Conservation (phyloP, 1,284 basidiomycete genomes). For the Sporisorium scitamineum region DNA sequence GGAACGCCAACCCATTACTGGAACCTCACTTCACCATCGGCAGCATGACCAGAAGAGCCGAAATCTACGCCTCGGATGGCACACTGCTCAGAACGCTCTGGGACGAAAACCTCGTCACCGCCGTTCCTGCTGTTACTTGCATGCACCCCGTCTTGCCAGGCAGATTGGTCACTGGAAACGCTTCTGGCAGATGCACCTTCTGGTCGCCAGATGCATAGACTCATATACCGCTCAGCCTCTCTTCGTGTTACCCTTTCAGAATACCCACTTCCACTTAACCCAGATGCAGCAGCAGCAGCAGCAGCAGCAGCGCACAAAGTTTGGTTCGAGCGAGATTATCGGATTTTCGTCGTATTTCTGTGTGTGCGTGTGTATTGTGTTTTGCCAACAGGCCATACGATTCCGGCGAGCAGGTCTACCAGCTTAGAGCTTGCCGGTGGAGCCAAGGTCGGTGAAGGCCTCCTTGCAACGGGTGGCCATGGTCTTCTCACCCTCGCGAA, state of each 20-base stretch:
- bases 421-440: conserved; percentile 60
- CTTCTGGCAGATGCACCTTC: conserved; percentile 57
- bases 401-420: background rate
- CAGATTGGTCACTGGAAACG: conserved; percentile 60
- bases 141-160: conserved; percentile 59
- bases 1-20: conserved; percentile 57
- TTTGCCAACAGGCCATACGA: background rate
- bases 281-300: background rate
- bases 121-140: conserved; percentile 64
- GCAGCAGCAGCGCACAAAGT: background rate
- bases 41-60: conserved; percentile 62
- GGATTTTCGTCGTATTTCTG: conserved; percentile 1
- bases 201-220: conserved; percentile 46
- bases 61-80: conserved; percentile 60
- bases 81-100: conserved; percentile 57
- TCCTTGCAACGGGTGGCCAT: conserved; percentile 87
- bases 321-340: background rate
- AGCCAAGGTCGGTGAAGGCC: conserved; percentile 87
- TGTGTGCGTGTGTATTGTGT: background rate
- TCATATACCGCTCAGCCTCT: background rate
- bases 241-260: background rate
- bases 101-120: conserved; percentile 64
- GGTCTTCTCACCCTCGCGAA: conserved; percentile 98
- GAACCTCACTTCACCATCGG: conserved; percentile 66
- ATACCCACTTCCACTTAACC: conserved; percentile 3